Base-by-base conservation (phyloP, 2,329 filamentous ascomycete genomes). In the Bipolaris gigantea region DNA sequence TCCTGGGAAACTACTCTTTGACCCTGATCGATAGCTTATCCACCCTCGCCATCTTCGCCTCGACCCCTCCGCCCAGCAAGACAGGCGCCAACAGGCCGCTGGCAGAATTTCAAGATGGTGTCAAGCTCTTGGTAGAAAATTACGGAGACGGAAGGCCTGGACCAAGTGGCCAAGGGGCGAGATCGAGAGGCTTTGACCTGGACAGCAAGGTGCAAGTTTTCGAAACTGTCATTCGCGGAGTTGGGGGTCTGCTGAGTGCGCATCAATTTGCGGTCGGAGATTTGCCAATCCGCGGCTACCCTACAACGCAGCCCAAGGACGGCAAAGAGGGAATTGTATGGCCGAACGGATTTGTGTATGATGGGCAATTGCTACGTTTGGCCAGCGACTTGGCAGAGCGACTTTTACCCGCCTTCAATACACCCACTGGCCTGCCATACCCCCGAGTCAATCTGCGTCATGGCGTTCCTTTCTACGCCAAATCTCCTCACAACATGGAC, bases 131-230 rank as follows among this genome's bases (percentile, higher is more conserved):
- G 63, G 88, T 97, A 3, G 79, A 85, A 60, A 80, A 94, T 64
- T 97, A 97, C 73, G 93, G 93, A 4, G 92, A 97, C 74, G 93
- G 92, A 1, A 86, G 85, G 27, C 76, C 80, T 8, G 88, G 89
- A 3, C 79, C 83, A 13, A 81, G 81, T 5, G 90, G 89, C 6
- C 81, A 84, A 67, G 93, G 93, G 3, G 79, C 83, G 53, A 82
- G 91, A 60, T 86, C 87, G 3, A 83, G 86, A 50, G 94, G 92
- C 0, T 99, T 99, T 67, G 91, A 99, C 73, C 80, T 96, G 36
- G 93, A 99, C 75, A 96, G 92, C 78, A 99, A 97, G 76, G 94
- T 99, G 2, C 93, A 99, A 76, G 91, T 99, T 35, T 99, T 99
- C 69, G 94, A 99, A 78, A 97, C 93, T 0, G 93, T 96, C 33